Evolutionary conservation across 805 yeast genomes (phyloP).

Genomic region (Saturnispora bothae): DNA sequence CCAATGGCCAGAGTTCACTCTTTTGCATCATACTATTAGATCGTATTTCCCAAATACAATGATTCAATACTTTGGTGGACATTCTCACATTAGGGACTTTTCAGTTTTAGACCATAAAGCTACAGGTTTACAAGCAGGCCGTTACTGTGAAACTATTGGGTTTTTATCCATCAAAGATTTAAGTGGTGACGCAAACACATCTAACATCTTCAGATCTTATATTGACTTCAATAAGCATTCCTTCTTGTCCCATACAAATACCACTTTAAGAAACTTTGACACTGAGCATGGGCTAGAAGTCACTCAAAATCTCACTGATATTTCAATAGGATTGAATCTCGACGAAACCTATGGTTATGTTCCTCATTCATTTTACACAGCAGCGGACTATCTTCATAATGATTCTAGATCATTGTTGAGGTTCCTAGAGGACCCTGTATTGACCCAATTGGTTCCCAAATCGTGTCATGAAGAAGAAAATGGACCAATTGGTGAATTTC

Average conservation of each 20-base stretch:
- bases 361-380: conserved; percentile 53
- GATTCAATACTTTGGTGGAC: conserved; percentile 90
- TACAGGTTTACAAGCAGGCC: conserved; percentile 82
- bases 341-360: conserved; percentile 54
- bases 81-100: conserved; percentile 85
- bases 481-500: neutral
- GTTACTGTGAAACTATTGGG: conserved; percentile 91
- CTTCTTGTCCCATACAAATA: conserved; percentile 50
- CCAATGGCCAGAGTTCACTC: conserved; percentile 42
- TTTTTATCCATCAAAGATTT: conserved; percentile 46
- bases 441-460: conserved; percentile 26
- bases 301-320: conserved; percentile 30
- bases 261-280: conserved; percentile 29
- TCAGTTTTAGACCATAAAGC: conserved; percentile 52
- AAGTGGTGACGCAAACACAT: conserved; percentile 3
- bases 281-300: conserved; percentile 46
- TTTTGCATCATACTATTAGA: conserved; percentile 43
- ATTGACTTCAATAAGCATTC: conserved; percentile 74
- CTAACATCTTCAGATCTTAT: conserved; percentile 47
- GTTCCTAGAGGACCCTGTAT: conserved; percentile 45
- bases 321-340: conserved; percentile 40
- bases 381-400: conserved; percentile 44
- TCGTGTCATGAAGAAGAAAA: conserved; percentile 21
- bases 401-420: conserved; percentile 47
- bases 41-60: conserved; percentile 45